Base-by-base conservation (phyloP, 2,329 filamentous ascomycete species). In the Lachnellula occidentalis region DNA sequence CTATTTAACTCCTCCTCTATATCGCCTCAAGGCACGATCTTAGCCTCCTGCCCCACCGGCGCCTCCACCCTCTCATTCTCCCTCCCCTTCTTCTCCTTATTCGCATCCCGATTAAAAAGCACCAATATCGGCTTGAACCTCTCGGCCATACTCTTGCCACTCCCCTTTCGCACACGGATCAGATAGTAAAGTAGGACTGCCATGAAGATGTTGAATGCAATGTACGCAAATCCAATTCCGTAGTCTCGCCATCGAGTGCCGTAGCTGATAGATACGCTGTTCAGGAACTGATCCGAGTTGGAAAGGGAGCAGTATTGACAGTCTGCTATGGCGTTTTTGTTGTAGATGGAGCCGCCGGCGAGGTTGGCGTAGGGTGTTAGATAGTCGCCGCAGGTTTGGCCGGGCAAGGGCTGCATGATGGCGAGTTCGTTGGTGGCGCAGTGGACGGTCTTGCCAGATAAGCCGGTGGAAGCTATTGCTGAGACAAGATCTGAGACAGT, bases 361-460 rank as follows among this genome's bases (percentile, higher is more conserved):
- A 59, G 64, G 0, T 58, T 42, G 2, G 83, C 78, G 64, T 79
- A 87, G 0, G 65, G 39, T 0, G 59, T 43, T 59, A 90, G 69
- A 66, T 88, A 92, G 14, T 78, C 64, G 0, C 64, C 68, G 66
- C 88, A 92, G 0, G 77, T 85, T 64, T 73, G 56, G 15, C 77
- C 77, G 0, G 69, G 49, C 0, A 80, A 76, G 0, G 90, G 85
- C 17, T 81, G 70, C 66, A 96, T 86, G 11, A 72, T 67, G 27
- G 88, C 75, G 55, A 82, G 76, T 69, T 96, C 92, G 66, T 86
- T 87, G 7, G 68, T 59, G 2, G 88, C 81, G 70, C 91, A 96
- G 0, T 67, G 63, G 31, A 92, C 83, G 0, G 72, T 47, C 0
- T 82, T 82, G 62, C 86, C 85, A 42, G 86, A 86, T 3, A 96